Evolutionary conservation across 495 filamentous ascomycete species (phyloP).

Genomic region (Daldinia vernicosa): DNA sequence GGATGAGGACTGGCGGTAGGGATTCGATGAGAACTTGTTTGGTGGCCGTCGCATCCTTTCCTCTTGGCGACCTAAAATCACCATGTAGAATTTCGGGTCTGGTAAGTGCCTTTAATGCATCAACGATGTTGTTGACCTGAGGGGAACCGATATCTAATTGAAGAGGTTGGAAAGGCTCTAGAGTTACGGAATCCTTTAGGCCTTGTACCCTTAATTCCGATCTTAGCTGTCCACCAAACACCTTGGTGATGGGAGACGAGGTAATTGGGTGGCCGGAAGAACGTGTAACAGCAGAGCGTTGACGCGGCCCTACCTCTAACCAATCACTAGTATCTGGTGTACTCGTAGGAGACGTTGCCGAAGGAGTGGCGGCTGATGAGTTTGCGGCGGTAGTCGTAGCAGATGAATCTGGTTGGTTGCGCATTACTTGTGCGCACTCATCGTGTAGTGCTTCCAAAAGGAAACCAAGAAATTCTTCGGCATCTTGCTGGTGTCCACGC

Average conservation of each 20-base stretch:
- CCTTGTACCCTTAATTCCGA: slow-evolving; percentile 90
- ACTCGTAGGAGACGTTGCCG: slow-evolving; percentile 50
- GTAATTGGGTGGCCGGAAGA: slow-evolving; percentile 78
- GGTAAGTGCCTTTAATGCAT: slow-evolving; percentile 87
- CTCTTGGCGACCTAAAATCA: slow-evolving; percentile 84
- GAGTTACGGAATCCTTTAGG: slow-evolving; percentile 86
- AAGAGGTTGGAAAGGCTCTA: slow-evolving; percentile 92
- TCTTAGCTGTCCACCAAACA: slow-evolving; percentile 91
- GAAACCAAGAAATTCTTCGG: slow-evolving; percentile 96
- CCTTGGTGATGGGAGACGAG: slow-evolving; percentile 88
- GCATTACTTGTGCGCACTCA: slow-evolving; percentile 83
- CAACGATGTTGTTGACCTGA: slow-evolving; percentile 86
- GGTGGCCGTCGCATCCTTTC: slow-evolving; percentile 77
- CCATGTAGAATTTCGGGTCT: slow-evolving; percentile 84
- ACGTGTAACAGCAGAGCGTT: slow-evolving; percentile 85
- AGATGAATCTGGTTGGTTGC: slow-evolving; percentile 54
- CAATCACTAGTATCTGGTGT: slow-evolving; percentile 69
- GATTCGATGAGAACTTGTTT: slow-evolving; percentile 97
- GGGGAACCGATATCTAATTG: slow-evolving; percentile 92
- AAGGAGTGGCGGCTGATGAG: slow-evolving; percentile 51
- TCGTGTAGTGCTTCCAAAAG: slow-evolving; percentile 92
- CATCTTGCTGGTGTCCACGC: slow-evolving; percentile 97
- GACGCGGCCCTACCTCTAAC: slow-evolving; percentile 93
- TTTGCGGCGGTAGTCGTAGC: slow-evolving; percentile 53
- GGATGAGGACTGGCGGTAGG: slow-evolving; percentile 88